phyloP scores from a whole-genome alignment of 441 rosid genomes.

The Croton setiger region DNA sequence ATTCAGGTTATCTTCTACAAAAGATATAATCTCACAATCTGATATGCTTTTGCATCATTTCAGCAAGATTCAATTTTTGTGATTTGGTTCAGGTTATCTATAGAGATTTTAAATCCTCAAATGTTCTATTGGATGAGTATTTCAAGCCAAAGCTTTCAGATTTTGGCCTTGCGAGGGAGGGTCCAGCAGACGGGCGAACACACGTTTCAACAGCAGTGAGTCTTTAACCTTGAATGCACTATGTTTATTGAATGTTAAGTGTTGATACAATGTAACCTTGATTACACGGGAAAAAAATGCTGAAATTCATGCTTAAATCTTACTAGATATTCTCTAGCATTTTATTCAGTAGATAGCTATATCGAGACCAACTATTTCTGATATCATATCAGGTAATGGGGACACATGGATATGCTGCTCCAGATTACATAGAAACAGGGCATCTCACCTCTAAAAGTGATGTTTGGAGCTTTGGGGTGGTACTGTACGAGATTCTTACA shows the following conservation, averaged over 20 bases:
- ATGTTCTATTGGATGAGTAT: conserved; percentile 57
- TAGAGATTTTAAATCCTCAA: conserved; percentile 75
- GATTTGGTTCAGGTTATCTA: conserved; percentile 50
- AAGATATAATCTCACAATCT: background rate
- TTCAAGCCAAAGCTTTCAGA: conserved; percentile 78
- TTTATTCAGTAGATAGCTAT: background rate
- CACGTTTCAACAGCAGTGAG: conserved; percentile 89
- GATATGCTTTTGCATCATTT: background rate
- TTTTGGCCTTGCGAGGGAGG: conserved; percentile 91
- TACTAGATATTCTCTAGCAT: no score
- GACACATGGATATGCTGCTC: conserved; percentile 86
- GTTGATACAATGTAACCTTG: no score
- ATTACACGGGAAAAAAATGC: no score
- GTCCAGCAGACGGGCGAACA: conserved; percentile 61
- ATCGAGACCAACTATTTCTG: background rate
- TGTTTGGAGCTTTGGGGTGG: conserved; percentile 92
- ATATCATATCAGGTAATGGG: conserved; percentile 57
- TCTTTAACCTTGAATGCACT: conserved; percentile 12
- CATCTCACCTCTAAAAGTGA: conserved; percentile 72
- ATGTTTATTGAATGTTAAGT: no score
- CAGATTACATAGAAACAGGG: conserved; percentile 80
- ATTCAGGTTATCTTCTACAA: conserved; percentile 40
- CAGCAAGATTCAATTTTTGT: background rate
- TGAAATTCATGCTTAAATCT: no score
- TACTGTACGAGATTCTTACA: conserved; percentile 67